Evolutionary conservation across 2,329 filamentous ascomycete species (phyloP).

Genomic region (Xylaria sp.): DNA sequence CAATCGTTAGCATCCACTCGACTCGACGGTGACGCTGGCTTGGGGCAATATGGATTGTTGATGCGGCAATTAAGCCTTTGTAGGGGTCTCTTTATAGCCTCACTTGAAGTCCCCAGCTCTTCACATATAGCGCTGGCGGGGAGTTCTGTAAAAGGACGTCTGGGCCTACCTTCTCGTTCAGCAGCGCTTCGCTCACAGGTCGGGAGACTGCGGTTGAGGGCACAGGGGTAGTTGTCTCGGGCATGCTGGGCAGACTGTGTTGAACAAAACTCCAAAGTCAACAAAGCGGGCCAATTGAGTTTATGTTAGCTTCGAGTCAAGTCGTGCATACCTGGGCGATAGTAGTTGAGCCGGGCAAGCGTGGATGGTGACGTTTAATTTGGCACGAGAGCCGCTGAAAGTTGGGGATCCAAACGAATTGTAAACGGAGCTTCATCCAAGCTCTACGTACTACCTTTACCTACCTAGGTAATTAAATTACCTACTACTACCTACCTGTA

Average conservation of each 20-base stretch:
- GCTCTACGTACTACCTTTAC: too few species aligned
- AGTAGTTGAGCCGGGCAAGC: background rate
- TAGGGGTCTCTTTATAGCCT: too few species aligned
- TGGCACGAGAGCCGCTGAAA: conserved; percentile 13
- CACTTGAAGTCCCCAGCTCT: too few species aligned
- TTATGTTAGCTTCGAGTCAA: conserved; percentile 1
- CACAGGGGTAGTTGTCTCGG: conserved; percentile 59
- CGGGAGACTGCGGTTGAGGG: conserved; percentile 71
- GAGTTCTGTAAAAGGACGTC: conserved; percentile 8
- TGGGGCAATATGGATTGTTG: background rate
- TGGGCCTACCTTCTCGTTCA: conserved; percentile 92
- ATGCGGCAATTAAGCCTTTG: conserved; percentile 29
- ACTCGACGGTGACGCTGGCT: background rate
- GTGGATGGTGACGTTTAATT: conserved; percentile 20
- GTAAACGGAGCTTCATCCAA: conserved; percentile 25
- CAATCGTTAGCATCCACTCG: conserved; percentile 17
- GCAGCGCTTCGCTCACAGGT: conserved; percentile 94
- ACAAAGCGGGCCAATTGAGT: conserved; percentile 27
- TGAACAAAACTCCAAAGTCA: conserved; percentile 18
- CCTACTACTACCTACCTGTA: too few species aligned
- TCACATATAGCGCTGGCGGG: conserved; percentile 29
- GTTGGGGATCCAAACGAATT: conserved; percentile 27
- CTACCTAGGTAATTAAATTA: too few species aligned
- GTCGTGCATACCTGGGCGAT: conserved; percentile 23
- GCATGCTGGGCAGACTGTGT: conserved; percentile 50